Evolutionary conservation across 768 basidiomycete species (phyloP).

Genomic region (Mycena maculata): DNA sequence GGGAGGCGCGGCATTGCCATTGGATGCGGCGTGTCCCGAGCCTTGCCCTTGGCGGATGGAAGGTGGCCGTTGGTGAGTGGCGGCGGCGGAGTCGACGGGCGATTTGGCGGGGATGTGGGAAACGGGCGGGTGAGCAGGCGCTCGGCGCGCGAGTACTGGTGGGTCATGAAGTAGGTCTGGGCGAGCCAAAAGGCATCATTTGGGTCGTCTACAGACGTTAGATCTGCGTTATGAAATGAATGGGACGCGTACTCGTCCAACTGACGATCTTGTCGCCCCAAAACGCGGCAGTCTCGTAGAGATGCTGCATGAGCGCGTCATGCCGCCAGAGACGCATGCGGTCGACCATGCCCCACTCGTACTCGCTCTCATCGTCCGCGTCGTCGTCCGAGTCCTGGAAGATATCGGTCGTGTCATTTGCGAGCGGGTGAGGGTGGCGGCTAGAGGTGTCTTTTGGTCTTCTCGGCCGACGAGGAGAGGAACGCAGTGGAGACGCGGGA

Average conservation of each 20-base stretch:
- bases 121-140: conserved; percentile 91
- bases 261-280: conserved; percentile 98
- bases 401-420: conserved; percentile 81
- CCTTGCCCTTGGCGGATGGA: conserved; percentile 67
- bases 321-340: conserved; percentile 97
- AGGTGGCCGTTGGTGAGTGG: conserved; percentile 58
- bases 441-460: conserved; percentile 63
- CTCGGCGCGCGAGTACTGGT: conserved; percentile 95
- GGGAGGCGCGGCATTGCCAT: conserved; percentile 67
- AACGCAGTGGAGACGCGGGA: conserved; percentile 75
- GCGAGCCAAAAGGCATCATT: conserved; percentile 99
- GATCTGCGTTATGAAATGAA: conserved; percentile 13
- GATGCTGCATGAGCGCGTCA: conserved; percentile 97
- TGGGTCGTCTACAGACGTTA: conserved; percentile 74
- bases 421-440: conserved; percentile 73
- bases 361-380: conserved; percentile 66
- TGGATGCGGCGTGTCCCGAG: conserved; percentile 58
- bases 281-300: conserved; percentile 96
- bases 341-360: conserved; percentile 91
- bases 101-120: conserved; percentile 61
- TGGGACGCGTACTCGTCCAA: conserved; percentile 82
- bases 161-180: conserved; percentile 95
- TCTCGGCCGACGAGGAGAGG: conserved; percentile 71
- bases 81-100: conserved; percentile 44
- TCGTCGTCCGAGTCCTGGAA: conserved; percentile 77